A percentile compares a stretch with the other conserved stretches of the same genome.
Conservation (phyloP, 1,284 basidiomycete genomes). For the Moniliella sp. region DNA sequence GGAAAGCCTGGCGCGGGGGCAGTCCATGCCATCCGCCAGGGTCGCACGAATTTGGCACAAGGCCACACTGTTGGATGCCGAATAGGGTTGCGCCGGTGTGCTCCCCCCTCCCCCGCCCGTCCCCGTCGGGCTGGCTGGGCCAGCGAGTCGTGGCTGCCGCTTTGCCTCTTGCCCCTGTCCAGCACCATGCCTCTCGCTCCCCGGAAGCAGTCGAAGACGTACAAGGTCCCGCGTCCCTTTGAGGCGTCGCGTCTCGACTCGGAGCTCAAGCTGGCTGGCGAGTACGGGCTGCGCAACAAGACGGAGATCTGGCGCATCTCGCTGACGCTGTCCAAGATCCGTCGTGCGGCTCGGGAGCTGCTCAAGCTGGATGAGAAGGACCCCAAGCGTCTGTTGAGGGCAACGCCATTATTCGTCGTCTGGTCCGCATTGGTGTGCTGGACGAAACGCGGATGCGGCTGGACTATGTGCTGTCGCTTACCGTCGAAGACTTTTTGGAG, state of each 20-base stretch:
- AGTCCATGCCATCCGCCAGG: no score
- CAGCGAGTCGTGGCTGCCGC: no score
- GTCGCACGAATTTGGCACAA: no score
- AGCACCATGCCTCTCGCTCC: constrained; percentile 25
- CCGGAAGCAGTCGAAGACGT: constrained; percentile 32
- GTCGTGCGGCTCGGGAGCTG: constrained; percentile 98
- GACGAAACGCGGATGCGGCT: constrained; percentile 82
- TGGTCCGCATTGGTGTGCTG: constrained; percentile 98
- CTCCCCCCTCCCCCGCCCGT: no score
- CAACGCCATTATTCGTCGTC: constrained; percentile 94
- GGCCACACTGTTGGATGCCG: no score
- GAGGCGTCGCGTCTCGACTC: constrained; percentile 95
- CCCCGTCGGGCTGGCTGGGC: no score
- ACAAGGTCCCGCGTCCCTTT: constrained; percentile 72
- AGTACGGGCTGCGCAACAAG: constrained; percentile 99
- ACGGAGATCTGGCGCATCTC: constrained; percentile 99
- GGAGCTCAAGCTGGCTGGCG: constrained; percentile 97
- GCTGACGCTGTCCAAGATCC: constrained; percentile 90
- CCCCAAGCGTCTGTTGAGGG: constrained; percentile 98
- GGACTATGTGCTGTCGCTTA: constrained; percentile 91
- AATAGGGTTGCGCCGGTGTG: no score
- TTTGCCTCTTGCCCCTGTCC: no score
- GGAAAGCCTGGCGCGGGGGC: no score
- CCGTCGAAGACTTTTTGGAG: constrained; percentile 99
- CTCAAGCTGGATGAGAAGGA: constrained; percentile 99